Conservation (phyloP, 768 basidiomycete species). For the Mycena vitilis region DNA sequence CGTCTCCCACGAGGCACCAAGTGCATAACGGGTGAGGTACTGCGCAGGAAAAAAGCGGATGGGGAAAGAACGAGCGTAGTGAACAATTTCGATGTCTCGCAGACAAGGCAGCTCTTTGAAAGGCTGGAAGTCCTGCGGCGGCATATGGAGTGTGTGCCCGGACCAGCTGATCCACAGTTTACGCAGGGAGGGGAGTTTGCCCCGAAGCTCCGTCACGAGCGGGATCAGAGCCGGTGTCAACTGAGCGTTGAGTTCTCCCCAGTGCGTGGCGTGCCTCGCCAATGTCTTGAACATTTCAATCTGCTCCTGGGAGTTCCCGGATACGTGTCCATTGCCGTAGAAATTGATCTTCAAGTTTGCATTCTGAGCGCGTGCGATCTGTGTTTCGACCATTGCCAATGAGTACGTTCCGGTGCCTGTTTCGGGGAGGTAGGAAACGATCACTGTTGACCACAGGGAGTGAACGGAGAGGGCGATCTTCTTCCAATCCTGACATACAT, state of each 20-base stretch:
- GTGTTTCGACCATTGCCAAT: not conserved
- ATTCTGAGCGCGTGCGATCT: constrained; percentile 9
- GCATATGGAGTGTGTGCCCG: not conserved
- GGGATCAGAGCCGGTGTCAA: not conserved
- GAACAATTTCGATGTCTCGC: not conserved
- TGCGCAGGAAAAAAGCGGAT: not conserved
- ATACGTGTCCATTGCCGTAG: not conserved
- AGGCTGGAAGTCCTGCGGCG: constrained; percentile 1
- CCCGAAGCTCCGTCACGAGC: not conserved
- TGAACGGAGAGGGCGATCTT: constrained; percentile 9
- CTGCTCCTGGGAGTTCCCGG: not conserved
- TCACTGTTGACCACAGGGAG: not conserved
- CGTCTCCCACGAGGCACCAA: constrained; percentile 10
- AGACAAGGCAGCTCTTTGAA: not conserved
- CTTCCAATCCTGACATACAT: constrained; percentile 10
- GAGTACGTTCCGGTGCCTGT: not conserved
- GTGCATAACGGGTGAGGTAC: constrained; percentile 4
- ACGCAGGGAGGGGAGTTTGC: not conserved
- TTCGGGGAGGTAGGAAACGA: not conserved
- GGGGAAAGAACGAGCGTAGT: not conserved
- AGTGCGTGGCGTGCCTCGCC: not conserved
- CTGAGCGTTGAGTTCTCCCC: constrained; percentile 4
- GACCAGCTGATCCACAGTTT: constrained; percentile 9
- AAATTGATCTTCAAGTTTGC: constrained; percentile 1
- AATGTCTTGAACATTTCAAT: not conserved